Evolutionary conservation across 2,329 filamentous ascomycete species (phyloP).

Genomic region (Chaetothyriales sp.): DNA sequence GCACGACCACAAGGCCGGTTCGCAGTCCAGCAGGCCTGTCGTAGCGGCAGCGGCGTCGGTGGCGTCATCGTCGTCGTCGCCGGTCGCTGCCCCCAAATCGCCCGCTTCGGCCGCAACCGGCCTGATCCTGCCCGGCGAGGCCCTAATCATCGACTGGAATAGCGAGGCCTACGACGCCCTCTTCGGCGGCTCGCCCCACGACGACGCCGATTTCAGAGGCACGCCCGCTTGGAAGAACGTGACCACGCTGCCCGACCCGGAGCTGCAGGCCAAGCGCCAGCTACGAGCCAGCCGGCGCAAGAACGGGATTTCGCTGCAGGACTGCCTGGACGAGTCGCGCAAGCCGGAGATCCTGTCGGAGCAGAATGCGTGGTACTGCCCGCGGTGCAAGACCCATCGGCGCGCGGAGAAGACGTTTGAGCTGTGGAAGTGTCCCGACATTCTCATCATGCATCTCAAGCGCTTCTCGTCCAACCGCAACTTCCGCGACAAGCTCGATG

Average conservation of each 20-base stretch:
- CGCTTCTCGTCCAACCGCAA: conserved; percentile 76
- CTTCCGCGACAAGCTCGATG: conserved; percentile 81
- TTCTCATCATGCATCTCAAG: conserved; percentile 89
- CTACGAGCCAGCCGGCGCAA: conserved; percentile 53
- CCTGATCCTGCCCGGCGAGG: conserved; percentile 68
- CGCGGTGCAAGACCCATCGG: conserved; percentile 83
- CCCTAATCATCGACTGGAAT: conserved; percentile 76
- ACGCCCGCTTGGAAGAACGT: conserved; percentile 41
- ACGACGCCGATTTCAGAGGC: conserved; percentile 42
- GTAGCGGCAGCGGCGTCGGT: no score
- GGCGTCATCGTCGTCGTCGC: conserved; percentile 2
- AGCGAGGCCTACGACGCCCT: conserved; percentile 55
- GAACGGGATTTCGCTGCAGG: conserved; percentile 68
- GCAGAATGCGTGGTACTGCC: conserved; percentile 96
- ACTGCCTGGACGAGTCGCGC: conserved; percentile 89
- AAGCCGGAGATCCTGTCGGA: conserved; percentile 88
- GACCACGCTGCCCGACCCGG: conserved; percentile 44
- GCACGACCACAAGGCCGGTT: conserved; percentile 8
- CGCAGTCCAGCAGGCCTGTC: conserved; percentile 6
- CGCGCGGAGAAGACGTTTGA: conserved; percentile 93
- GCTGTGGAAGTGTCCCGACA: conserved; percentile 91
- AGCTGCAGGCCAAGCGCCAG: conserved; percentile 50
- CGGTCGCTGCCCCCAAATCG: conserved; percentile 31
- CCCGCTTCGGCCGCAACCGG: conserved; percentile 26
- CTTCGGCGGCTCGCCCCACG: conserved; percentile 40